Conservation (phyloP, 305 asterid species). For the Fraxinus paxiana region DNA sequence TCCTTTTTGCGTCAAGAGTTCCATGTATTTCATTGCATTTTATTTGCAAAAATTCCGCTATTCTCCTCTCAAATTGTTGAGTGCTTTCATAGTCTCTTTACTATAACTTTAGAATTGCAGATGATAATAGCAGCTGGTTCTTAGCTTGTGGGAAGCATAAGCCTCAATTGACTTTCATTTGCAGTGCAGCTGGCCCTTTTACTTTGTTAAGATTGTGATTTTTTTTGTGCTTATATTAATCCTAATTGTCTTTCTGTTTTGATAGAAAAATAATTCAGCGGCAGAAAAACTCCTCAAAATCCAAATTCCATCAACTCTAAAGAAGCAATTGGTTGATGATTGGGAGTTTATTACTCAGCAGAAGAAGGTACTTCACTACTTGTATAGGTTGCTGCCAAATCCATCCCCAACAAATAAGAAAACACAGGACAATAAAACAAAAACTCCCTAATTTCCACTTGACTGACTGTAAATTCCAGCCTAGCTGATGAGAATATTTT, state of each 20-base stretch:
- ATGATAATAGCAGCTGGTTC: background rate
- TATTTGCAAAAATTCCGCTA: slow-evolving; percentile 7
- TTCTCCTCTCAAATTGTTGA: background rate
- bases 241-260: slow-evolving; percentile 20
- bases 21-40: background rate
- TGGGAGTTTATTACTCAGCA: slow-evolving; percentile 79
- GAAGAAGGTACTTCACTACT: slow-evolving; percentile 57
- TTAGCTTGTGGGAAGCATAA: background rate
- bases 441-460: background rate
- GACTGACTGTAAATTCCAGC: background rate
- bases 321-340: slow-evolving; percentile 73
- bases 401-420: background rate
- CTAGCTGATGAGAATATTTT: background rate
- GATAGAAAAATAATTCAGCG: slow-evolving; percentile 49
- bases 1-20: background rate
- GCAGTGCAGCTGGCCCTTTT: background rate
- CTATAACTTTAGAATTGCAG: slow-evolving; percentile 7
- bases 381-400: background rate
- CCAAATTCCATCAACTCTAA: slow-evolving; percentile 68
- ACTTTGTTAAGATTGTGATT: background rate
- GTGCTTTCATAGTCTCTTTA: background rate
- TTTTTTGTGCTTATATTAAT: slow-evolving; percentile 19
- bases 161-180: background rate
- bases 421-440: background rate
- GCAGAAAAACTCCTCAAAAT: slow-evolving; percentile 65